Base-by-base conservation (phyloP, 1,284 basidiomycete genomes). In the Austropuccinia psidii region DNA sequence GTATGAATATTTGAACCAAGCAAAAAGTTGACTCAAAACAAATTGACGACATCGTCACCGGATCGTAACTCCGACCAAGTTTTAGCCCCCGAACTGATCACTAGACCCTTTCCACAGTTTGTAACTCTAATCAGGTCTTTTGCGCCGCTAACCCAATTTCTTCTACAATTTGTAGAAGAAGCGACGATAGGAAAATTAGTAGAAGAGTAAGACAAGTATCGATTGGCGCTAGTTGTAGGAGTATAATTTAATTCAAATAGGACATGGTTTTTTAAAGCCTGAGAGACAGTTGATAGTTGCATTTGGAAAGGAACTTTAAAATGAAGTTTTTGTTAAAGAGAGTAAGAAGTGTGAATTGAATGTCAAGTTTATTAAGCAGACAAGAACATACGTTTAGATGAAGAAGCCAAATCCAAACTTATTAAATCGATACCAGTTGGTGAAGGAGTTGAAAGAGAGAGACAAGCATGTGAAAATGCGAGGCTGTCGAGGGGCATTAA, bases 81-180 rank as follows among this genome's bases (percentile, higher is more conserved):
- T 15, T 5, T 31, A 27, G 66, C 66, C 1, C 37, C 66, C 24
- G 39, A 57, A 33, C 67, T 60, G 27, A 70, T 31, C 24, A 70
- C 52, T 7, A 60, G 33, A 19, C 55, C 67, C 27, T 60, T 47
- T 29, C 54, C 55, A 41, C 52, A 45, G 50, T 70, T 70, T 17
- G 67, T 60, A 29, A 70, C 67, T 17, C 55, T 39, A 27, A 70
- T 60, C 39, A 70, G 33, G 27, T 70, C 67, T 21, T 60, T 58
- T 15, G 50, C 37, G 7, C 29, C 29, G 27, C 35, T 43, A 15
- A 50, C 19, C n/a, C 47, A 55, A 21, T 69, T 69, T 4, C 35
- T 49, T 17, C 64, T 29, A 27, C 33, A 39, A 8, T 21, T 24
- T 21, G 49, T 3, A 24, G 29, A 50, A 24, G 64, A 21, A 8